These are phyloP conservation scores for Xylaria acuta DNA, from an alignment of 495 filamentous ascomycete genomes.

Conservation along the genomic window DNA sequence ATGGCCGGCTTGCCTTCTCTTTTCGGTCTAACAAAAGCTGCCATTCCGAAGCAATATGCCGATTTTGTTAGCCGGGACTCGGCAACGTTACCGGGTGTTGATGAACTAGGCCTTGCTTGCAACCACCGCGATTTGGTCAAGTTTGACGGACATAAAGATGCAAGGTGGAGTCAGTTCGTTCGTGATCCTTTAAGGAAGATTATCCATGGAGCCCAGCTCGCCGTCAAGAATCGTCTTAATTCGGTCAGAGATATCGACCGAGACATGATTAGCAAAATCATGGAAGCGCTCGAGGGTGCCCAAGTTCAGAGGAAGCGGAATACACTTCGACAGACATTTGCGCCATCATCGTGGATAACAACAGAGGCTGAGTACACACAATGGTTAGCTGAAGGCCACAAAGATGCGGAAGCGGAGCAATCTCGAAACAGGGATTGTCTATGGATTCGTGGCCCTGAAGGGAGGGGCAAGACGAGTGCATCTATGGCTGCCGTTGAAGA, in stretches of 20 bases:
- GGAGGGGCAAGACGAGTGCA: constrained; percentile 46
- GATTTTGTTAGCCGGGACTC: constrained; percentile 44
- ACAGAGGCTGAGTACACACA: constrained; percentile 41
- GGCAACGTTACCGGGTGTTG: constrained; percentile 41
- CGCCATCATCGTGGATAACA: constrained; percentile 43
- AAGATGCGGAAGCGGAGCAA: constrained; percentile 7
- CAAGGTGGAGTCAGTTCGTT: constrained; percentile 40
- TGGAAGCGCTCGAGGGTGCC: constrained; percentile 36
- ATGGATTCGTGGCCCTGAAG: constrained; percentile 47
- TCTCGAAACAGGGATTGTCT: constrained; percentile 33
- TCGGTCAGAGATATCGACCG: constrained; percentile 42
- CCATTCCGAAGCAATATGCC: constrained; percentile 35
- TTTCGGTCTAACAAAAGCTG: constrained; percentile 33
- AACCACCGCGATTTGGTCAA: constrained; percentile 47
- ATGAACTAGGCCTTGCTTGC: constrained; percentile 39
- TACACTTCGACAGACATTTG: constrained; percentile 36
- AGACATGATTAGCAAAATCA: constrained; percentile 38
- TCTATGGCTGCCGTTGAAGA: constrained; percentile 41
- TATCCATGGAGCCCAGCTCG: constrained; percentile 41
- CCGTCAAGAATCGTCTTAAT: constrained; percentile 43
- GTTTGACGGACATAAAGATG: constrained; percentile 43
- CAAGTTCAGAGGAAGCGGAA: constrained; percentile 38
- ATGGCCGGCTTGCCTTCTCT: constrained; percentile 35
- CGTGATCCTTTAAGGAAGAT: constrained; percentile 40
- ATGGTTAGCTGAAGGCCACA: constrained; percentile 35